Percentiles rank a stretch among this genome's conserved stretches.
Conservation (phyloP, 139 green algal genomes). For the Penium margaritaceum region DNA sequence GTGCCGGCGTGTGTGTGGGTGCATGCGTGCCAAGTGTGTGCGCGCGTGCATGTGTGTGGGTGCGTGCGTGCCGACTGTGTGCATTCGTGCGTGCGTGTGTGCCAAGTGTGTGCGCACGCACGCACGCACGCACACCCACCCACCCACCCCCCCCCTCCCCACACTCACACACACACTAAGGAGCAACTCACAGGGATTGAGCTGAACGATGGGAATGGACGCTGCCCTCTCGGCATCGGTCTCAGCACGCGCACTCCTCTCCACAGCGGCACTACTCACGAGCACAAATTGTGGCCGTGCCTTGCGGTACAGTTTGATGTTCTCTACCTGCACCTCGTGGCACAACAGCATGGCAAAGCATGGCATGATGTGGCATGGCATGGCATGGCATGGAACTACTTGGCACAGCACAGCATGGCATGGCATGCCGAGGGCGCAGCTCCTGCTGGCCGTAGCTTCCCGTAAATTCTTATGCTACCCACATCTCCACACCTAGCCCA, state of each 20-base stretch:
- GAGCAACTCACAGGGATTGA: slow-evolving; percentile 51
- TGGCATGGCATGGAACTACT: neutral
- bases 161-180: too few relatives aligned
- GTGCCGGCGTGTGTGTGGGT: too few relatives aligned
- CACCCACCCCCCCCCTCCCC: too few relatives aligned
- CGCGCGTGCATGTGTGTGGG: too few relatives aligned
- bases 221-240: slow-evolving; percentile 62
- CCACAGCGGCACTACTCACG: slow-evolving; percentile 69
- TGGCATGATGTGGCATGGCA: too few relatives aligned
- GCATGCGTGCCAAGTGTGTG: too few relatives aligned
- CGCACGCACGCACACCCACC: too few relatives aligned
- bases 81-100: too few relatives aligned
- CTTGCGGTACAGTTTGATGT: slow-evolving; percentile 28
- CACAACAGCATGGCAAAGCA: too few relatives aligned
- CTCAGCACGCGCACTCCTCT: slow-evolving; percentile 62
- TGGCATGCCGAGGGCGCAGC: neutral
- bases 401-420: neutral
- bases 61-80: too few relatives aligned
- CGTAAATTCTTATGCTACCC: neutral
- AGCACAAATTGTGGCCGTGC: slow-evolving; percentile 52
- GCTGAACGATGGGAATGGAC: slow-evolving; percentile 81
- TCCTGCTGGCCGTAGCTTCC: neutral
- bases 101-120: too few relatives aligned
- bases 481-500: neutral
- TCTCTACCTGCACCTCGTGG: slow-evolving; percentile 31